A percentile compares a stretch with the other conserved stretches of the same genome.
These are phyloP conservation scores for Aureobasidium subglaciale DNA, from an alignment of 2,329 filamentous ascomycete genomes.

Conservation along the genomic window DNA sequence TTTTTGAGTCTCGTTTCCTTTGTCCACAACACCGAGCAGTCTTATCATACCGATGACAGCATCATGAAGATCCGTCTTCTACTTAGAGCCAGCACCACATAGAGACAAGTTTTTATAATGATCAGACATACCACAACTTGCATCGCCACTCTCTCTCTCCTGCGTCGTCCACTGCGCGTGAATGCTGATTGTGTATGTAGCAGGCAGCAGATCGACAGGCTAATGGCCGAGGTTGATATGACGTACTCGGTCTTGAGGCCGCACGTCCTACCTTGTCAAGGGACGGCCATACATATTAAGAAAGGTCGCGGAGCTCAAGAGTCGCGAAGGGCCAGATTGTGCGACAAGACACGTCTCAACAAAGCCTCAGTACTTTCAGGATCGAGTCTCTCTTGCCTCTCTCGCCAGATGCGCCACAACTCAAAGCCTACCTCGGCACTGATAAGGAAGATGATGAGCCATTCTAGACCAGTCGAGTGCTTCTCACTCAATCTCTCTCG, in stretches of 20 bases:
- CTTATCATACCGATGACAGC: not conserved
- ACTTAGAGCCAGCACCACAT: constrained; percentile 6
- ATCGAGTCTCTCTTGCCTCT: constrained; percentile 43
- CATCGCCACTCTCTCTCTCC: not conserved
- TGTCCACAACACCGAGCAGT: not conserved
- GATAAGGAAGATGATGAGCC: constrained; percentile 93
- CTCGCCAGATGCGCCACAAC: constrained; percentile 64
- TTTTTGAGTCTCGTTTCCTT: constrained; percentile 1
- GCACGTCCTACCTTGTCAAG: too few species aligned
- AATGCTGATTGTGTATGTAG: not conserved
- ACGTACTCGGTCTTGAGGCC: not conserved
- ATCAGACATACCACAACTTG: constrained; percentile 12
- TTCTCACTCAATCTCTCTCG: constrained; percentile 85
- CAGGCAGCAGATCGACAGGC: not conserved
- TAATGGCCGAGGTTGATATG: not conserved
- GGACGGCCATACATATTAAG: not conserved
- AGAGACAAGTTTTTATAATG: constrained; percentile 11
- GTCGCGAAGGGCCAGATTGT: not conserved
- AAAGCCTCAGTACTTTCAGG: constrained; percentile 35
- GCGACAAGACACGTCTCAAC: constrained; percentile 30
- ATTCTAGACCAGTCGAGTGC: constrained; percentile 80
- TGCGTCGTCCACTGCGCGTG: not conserved
- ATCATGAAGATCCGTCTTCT: not conserved
- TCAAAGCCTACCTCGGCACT: constrained; percentile 88
- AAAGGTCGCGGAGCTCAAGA: not conserved